A percentile compares a stretch with the other conserved stretches of the same genome.
phyloP scores from a whole-genome alignment of 2,329 filamentous ascomycete species.

The Diaporthe sp. region DNA sequence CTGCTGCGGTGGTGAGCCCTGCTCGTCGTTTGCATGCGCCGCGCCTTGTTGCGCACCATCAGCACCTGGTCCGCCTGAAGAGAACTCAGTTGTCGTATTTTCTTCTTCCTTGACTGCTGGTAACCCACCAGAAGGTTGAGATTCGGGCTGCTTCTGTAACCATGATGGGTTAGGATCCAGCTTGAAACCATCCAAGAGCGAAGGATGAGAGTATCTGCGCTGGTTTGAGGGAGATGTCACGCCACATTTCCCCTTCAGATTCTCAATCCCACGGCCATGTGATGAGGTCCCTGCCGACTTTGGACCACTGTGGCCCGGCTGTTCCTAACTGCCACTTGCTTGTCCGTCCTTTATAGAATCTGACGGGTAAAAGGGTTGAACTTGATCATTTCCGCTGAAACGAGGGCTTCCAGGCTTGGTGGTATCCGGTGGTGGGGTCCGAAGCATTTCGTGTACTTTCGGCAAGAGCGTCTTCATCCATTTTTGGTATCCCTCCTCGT shows the following conservation, averaged over 20 bases:
- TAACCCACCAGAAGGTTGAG: background rate
- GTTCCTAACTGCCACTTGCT: background rate
- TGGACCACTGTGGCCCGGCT: background rate
- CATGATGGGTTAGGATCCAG: background rate
- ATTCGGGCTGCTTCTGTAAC: background rate
- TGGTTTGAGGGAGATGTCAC: background rate
- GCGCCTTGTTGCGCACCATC: background rate
- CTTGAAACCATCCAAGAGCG: background rate
- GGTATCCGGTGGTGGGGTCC: background rate
- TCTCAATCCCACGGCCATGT: background rate
- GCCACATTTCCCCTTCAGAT: background rate
- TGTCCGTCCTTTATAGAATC: background rate
- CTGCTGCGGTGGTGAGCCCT: background rate
- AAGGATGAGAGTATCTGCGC: background rate
- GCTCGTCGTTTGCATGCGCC: background rate
- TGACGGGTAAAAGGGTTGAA: background rate
- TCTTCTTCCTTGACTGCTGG: background rate
- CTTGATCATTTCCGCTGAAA: background rate
- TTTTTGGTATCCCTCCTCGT: slow-evolving; percentile 43
- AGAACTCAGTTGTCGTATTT: background rate
- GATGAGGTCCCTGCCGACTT: background rate
- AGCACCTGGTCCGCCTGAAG: background rate
- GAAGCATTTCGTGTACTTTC: slow-evolving; percentile 17
- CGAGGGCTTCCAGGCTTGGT: background rate
- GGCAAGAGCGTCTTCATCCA: slow-evolving; percentile 41